These are phyloP conservation scores for Chaetomium globosum DNA, from an alignment of 2,329 filamentous ascomycete genomes.

Conservation along the genomic window DNA sequence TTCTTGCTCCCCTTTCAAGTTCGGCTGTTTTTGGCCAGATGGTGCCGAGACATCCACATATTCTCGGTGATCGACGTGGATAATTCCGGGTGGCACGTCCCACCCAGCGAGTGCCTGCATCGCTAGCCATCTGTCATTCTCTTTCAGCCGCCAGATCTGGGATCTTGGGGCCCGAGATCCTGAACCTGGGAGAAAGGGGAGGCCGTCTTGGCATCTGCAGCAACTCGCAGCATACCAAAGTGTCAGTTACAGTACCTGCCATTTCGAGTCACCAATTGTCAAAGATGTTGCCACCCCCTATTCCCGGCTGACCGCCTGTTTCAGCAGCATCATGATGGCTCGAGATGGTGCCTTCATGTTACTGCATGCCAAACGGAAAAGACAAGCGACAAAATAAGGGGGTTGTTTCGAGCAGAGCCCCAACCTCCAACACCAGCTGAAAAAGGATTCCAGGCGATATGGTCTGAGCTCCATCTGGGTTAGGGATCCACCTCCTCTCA, in stretches of 20 bases:
- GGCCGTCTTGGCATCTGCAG: slow-evolving; percentile 6
- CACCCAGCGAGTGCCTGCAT: neutral
- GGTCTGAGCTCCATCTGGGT: slow-evolving; percentile 3
- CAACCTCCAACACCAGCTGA: neutral
- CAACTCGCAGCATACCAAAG: neutral
- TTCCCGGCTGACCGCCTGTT: slow-evolving; percentile 2
- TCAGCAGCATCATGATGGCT: neutral
- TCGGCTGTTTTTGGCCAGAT: too few relatives aligned
- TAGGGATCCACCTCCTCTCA: neutral
- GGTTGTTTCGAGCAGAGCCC: neutral
- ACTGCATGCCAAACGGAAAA: neutral
- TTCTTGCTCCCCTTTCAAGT: too few relatives aligned
- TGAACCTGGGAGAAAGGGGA: neutral
- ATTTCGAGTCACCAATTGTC: slow-evolving; percentile 1
- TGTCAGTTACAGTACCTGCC: slow-evolving; percentile 7
- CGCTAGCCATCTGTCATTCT: neutral
- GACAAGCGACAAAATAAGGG: neutral
- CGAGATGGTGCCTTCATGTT: neutral
- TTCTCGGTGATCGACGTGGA: slow-evolving; percentile 9
- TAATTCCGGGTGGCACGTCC: slow-evolving; percentile 13
- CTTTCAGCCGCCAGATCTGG: slow-evolving; percentile 1
- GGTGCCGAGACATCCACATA: neutral
- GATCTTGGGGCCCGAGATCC: neutral
- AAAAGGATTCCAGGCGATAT: neutral
- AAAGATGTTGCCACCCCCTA: slow-evolving; percentile 8